These are phyloP conservation scores for Dactylellina parvicollis DNA, from an alignment of 2,329 filamentous ascomycete genomes.

Conservation along the genomic window DNA sequence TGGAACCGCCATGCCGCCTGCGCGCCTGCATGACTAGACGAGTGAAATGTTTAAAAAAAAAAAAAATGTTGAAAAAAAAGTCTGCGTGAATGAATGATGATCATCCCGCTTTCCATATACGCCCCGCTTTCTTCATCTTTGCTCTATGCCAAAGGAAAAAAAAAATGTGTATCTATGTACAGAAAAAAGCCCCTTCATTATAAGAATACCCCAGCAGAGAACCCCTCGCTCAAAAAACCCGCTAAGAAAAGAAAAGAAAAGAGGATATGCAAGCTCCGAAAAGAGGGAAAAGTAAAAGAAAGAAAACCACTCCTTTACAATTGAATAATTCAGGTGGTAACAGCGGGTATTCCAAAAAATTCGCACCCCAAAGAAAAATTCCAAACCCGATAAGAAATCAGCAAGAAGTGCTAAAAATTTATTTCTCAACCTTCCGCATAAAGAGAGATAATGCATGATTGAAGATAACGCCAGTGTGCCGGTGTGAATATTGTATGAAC, in stretches of 20 bases:
- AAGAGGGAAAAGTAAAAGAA: not conserved
- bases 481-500: constrained; percentile 16
- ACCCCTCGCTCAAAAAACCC: constrained; percentile 25
- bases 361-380: not conserved
- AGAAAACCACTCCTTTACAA: constrained; percentile 22
- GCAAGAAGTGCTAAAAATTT: constrained; percentile 8
- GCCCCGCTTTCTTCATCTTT: constrained; percentile 38
- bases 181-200: constrained; percentile 44
- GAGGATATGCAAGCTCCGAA: constrained; percentile 3
- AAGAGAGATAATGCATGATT: constrained; percentile 22
- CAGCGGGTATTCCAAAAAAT: constrained; percentile 50
- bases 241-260: constrained; percentile 21
- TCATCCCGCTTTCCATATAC: constrained; percentile 44
- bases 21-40: not conserved
- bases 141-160: constrained; percentile 9
- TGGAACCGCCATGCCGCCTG: constrained; percentile 16
- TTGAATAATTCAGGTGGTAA: constrained; percentile 30
- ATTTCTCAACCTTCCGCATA: constrained; percentile 24
- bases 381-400: constrained; percentile 15
- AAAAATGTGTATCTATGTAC: constrained; percentile 16
- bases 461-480: constrained; percentile 33
- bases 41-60: constrained; percentile 8
- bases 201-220: constrained; percentile 19
- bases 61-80: constrained; percentile 6
- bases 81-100: constrained; percentile 44